Base-by-base conservation (phyloP, 75 land plant genomes). In the Gnetum montanum region DNA sequence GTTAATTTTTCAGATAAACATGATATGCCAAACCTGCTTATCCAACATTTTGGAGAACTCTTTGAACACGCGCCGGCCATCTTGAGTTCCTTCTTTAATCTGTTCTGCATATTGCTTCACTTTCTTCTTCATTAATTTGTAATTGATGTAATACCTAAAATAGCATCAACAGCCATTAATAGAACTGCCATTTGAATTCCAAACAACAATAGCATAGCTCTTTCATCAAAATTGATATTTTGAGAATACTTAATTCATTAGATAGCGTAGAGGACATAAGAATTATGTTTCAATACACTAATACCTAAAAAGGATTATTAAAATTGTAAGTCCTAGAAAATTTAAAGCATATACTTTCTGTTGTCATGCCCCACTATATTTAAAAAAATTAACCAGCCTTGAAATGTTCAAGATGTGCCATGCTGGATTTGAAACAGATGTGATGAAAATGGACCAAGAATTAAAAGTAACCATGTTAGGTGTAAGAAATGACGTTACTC, bases 71-170 rank as follows among this genome's bases (percentile, higher is more conserved):
- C 56, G 48, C 34, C 46, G 65, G 7, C 65, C 72, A 47, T 81
- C 70, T 63, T 67, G 45, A 30, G 37, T 48, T 16, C 68, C 74
- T 34, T 6, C 35, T 35, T 73, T 64, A 40, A 56, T 54, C 44
- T 70, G 74, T 49, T 64, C 64, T 15, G 67, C 49, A 61, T 80
- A 77, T 12, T 72, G 57, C 34, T 67, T 83, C 16, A 88, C 76
- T 54, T 70, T 88, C 59, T 78, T 81, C 79, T 88, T 88, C 82
- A 88, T 74, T 51, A 88, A 46, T 59, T 84, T 88, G 72, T 88
- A 84, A 43, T 79, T 70, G 31, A 88, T 84, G 43, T 84, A 84
- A 49, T 77, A 74, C 22, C 92, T 87, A n/a, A n/a, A n/a, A 62
- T 24, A 15, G 40, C n/a, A 60, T 20, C n/a, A 15, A 31, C 18